Percentiles rank a stretch among this genome's conserved stretches.
Evolutionary conservation across 176 grass and related monocot genomes (phyloP).

Genomic region (Chrysopogon serrulatus): DNA sequence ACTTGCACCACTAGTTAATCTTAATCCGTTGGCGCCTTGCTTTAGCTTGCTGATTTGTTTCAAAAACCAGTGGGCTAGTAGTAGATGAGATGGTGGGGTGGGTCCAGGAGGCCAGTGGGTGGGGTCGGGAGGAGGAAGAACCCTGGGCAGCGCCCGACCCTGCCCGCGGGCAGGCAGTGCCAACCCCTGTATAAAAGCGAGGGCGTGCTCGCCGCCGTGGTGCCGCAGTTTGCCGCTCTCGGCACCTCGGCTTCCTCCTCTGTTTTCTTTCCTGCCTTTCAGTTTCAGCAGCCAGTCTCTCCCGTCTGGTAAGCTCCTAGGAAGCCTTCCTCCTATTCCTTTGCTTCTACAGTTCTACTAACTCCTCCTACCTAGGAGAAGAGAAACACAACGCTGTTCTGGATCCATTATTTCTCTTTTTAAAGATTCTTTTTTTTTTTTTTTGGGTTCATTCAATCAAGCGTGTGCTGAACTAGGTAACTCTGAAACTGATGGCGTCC

Average conservation of each 20-base stretch:
- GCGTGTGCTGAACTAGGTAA: background rate
- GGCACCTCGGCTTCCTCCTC: background rate
- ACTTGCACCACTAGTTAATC: background rate
- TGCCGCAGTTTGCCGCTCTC: conserved; percentile 50
- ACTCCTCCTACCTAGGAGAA: background rate
- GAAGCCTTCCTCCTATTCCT: background rate
- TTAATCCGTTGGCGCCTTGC: background rate
- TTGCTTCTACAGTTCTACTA: background rate
- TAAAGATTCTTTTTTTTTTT: background rate
- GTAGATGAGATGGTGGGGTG: background rate
- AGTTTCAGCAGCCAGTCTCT: background rate
- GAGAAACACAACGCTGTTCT: background rate
- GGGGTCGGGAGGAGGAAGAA: conserved; percentile 18
- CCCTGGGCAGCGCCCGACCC: too few relatives aligned
- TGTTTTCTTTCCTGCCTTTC: background rate
- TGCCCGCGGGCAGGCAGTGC: too few relatives aligned
- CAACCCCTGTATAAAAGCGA: conserved; percentile 44
- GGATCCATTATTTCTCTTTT: background rate
- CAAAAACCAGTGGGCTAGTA: background rate
- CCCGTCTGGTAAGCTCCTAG: background rate
- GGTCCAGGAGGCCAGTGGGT: background rate
- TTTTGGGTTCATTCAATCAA: too few relatives aligned
- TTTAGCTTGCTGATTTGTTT: background rate
- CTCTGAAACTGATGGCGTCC: background rate
- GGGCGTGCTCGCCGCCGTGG: background rate